Conservation (phyloP, 2,329 filamentous ascomycete genomes). For the Huntiella bhutanensis region DNA sequence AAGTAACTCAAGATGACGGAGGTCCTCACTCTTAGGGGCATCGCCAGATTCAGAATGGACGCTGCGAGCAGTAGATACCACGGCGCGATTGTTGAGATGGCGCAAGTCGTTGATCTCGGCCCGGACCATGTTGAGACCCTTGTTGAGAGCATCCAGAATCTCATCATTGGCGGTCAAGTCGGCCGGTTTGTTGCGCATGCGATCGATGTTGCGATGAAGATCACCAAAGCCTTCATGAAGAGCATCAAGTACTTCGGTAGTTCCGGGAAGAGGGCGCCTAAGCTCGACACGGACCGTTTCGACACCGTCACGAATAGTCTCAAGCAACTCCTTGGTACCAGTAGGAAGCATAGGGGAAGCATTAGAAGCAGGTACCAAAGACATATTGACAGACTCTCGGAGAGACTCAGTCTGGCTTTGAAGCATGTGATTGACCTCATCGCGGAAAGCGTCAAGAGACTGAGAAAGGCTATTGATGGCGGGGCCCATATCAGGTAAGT, state of each 20-base stretch:
- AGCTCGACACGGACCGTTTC: slow-evolving; percentile 60
- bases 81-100: slow-evolving; percentile 32
- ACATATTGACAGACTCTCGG: slow-evolving; percentile 55
- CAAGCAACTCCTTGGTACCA: slow-evolving; percentile 43
- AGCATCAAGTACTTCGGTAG: slow-evolving; percentile 74
- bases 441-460: slow-evolving; percentile 46
- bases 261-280: slow-evolving; percentile 46
- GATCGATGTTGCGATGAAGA: slow-evolving; percentile 59
- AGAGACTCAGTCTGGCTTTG: slow-evolving; percentile 69
- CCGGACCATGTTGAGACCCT: slow-evolving; percentile 57
- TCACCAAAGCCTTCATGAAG: slow-evolving; percentile 73
- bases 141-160: slow-evolving; percentile 70
- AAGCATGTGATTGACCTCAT: slow-evolving; percentile 51
- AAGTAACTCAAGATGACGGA: slow-evolving; percentile 8
- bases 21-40: slow-evolving; percentile 1
- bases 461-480: slow-evolving; percentile 29
- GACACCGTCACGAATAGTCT: slow-evolving; percentile 52
- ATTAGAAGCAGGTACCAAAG: slow-evolving; percentile 41
- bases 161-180: slow-evolving; percentile 77
- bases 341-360: slow-evolving; percentile 1
- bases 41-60: slow-evolving; percentile 18
- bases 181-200: slow-evolving; percentile 55
- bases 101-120: slow-evolving; percentile 63
- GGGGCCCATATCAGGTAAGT: slow-evolving; percentile 49
- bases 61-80: slow-evolving; percentile 34